Conservation (phyloP, 768 basidiomycete species). For the Collybia nuda region DNA sequence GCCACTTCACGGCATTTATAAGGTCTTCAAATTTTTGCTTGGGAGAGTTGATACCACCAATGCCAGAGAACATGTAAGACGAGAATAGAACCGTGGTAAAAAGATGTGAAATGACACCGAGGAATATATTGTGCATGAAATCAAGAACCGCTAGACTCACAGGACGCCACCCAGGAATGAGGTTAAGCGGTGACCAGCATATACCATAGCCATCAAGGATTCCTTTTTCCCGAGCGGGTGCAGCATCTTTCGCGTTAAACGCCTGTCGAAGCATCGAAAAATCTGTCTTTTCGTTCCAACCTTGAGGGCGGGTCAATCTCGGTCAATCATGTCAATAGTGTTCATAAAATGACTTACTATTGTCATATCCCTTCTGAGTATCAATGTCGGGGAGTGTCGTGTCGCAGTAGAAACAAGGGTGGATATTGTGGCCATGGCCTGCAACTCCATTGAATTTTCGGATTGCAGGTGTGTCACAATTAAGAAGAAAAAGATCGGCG, state of each 20-base stretch:
- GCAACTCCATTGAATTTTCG: conserved; percentile 18
- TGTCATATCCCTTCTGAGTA: conserved; percentile 7
- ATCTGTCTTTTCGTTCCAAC: conserved; percentile 5
- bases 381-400: conserved; percentile 14
- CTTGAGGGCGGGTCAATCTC: conserved; percentile 1
- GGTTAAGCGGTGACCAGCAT: conserved; percentile 16
- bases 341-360: background rate
- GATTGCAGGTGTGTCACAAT: conserved; percentile 20
- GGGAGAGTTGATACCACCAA: conserved; percentile 13
- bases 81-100: conserved; percentile 13
- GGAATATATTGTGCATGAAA: too few species aligned
- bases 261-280: background rate
- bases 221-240: background rate
- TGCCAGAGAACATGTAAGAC: conserved; percentile 18
- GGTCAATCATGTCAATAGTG: background rate
- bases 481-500: conserved; percentile 15
- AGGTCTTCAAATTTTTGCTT: conserved; percentile 16
- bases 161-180: conserved; percentile 22
- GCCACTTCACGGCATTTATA: conserved; percentile 23
- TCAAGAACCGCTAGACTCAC: conserved; percentile 14
- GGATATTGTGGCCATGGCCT: conserved; percentile 17
- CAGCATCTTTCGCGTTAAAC: background rate
- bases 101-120: conserved; percentile 17
- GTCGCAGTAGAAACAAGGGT: conserved; percentile 21
- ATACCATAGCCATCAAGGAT: conserved; percentile 19